Conservation (phyloP, 176 grass and related monocot species). For the Aegilops sharonensis region DNA sequence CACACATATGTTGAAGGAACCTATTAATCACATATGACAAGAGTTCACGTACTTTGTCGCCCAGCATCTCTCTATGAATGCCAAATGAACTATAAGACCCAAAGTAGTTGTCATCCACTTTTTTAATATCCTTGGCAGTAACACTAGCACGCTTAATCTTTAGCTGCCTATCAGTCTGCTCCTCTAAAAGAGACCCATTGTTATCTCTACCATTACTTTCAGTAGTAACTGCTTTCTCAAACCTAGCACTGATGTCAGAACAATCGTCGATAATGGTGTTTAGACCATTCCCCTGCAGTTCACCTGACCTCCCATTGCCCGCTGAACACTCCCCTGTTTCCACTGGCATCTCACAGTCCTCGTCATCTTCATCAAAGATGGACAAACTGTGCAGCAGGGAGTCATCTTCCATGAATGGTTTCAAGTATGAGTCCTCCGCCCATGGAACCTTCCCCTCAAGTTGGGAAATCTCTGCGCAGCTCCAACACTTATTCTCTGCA, state of each 20-base stretch:
- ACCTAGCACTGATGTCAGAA: constrained; percentile 27
- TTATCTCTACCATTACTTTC: not conserved
- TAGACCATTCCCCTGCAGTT: not conserved
- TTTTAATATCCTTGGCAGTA: constrained; percentile 60
- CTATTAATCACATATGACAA: not conserved
- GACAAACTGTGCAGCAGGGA: constrained; percentile 79
- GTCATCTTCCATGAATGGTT: constrained; percentile 80
- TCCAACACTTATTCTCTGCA: constrained; percentile 72
- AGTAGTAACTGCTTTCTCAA: constrained; percentile 27
- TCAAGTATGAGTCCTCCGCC: constrained; percentile 70
- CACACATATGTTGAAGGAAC: not conserved
- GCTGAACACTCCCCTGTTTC: constrained; percentile 41
- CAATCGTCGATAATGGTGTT: not conserved
- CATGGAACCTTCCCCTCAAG: constrained; percentile 53
- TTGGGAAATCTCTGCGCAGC: constrained; percentile 38
- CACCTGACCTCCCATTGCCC: constrained; percentile 11
- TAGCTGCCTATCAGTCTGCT: constrained; percentile 47
- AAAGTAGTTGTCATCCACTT: constrained; percentile 88
- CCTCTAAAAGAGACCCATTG: constrained; percentile 13
- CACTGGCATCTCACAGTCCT: constrained; percentile 27
- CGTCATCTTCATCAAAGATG: constrained; percentile 48
- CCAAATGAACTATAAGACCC: constrained; percentile 86
- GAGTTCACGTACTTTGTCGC: constrained; percentile 69
- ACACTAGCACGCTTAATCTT: constrained; percentile 53
- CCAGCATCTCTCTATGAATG: constrained; percentile 96